Conservation (phyloP, 768 basidiomycete species). For the Tulasnella sp. region DNA sequence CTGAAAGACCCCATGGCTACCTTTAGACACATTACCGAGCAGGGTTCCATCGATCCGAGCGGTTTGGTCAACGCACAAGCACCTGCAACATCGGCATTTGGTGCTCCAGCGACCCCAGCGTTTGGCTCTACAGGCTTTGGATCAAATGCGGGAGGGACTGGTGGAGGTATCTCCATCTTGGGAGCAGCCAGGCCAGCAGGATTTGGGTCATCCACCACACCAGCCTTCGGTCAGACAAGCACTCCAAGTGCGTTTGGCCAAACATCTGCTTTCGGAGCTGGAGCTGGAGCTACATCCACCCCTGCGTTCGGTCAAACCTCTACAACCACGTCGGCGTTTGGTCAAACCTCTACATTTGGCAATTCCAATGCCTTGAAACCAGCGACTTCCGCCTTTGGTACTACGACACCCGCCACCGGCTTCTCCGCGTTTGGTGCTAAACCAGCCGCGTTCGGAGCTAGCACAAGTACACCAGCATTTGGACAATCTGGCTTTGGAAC, state of each 20-base stretch:
- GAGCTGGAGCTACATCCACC: conserved; percentile 33
- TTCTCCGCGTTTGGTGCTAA: conserved; percentile 42
- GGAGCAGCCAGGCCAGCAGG: conserved; percentile 37
- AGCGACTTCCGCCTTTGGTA: conserved; percentile 39
- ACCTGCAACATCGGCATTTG: conserved; percentile 39
- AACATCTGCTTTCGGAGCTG: conserved; percentile 35
- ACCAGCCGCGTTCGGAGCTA: conserved; percentile 28
- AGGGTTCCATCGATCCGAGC: conserved; percentile 43
- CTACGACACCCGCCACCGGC: conserved; percentile 32
- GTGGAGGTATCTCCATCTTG: conserved; percentile 44
- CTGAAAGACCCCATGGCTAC: conserved; percentile 54
- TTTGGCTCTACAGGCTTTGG: conserved; percentile 44
- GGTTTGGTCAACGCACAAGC: conserved; percentile 31
- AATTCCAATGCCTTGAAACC: conserved; percentile 7
- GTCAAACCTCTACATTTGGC: conserved; percentile 34
- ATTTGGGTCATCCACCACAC: conserved; percentile 33
- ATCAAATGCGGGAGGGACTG: conserved; percentile 39
- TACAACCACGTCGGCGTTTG: conserved; percentile 34
- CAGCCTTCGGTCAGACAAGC: conserved; percentile 36
- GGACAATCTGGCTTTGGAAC: conserved; percentile 31
- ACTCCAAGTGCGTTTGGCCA: conserved; percentile 46
- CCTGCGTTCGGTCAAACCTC: conserved; percentile 40
- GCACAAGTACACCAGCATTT: conserved; percentile 20
- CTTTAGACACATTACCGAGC: conserved; percentile 57
- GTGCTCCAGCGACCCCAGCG: conserved; percentile 35